Evolutionary conservation across 345 rosid genomes (phyloP), one percentile per base, ranked within the genome.

Genomic region (Citrus inodora): DNA sequence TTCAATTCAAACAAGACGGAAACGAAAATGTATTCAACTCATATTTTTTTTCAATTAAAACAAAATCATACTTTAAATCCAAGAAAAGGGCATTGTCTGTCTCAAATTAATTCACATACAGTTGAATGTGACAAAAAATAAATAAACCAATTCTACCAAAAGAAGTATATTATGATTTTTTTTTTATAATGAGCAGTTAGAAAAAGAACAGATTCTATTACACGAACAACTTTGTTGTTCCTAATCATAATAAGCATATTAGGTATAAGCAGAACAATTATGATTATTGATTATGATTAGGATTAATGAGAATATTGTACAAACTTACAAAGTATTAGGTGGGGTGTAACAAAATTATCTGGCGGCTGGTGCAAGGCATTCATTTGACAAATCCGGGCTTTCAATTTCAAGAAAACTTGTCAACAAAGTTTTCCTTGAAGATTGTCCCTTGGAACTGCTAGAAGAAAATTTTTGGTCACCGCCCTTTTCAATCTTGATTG

Each of bases 371-470:
- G 70, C 90, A 17, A 89, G 67, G 90, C 90, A 86, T 55, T 83
- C 92, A 76, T 87, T 91, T 6, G 98, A 90, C 35, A 89, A 67
- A 71, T 97, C 96, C 55, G 98, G 92, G 85, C 90, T 94, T 81
- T 94, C 98, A 33, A 90, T 83, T 83, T 92, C 98, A 2, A 97
- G 98, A 85, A 97, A 94, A 85, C 99, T 94, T 10, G 93, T 88
- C 2, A 97, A 90, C 33, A 93, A 81, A 4, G 99, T 94, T 79
- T 94, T 97, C 73, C 97, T 85, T 7, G 98, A 84, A 84, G 93
- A 90, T 67, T 90, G 95, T 14, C 84, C 97, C 76, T 76, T 92
- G 33, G 91, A 89, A 80, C 88, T 68, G 33, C 87, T 76, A 8
- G 87, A 68, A 7, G 81, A 78, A 60, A 86, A 74, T 73, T 83